Base-by-base conservation (phyloP, 306 rosid species). In the Calophaca sinica region DNA sequence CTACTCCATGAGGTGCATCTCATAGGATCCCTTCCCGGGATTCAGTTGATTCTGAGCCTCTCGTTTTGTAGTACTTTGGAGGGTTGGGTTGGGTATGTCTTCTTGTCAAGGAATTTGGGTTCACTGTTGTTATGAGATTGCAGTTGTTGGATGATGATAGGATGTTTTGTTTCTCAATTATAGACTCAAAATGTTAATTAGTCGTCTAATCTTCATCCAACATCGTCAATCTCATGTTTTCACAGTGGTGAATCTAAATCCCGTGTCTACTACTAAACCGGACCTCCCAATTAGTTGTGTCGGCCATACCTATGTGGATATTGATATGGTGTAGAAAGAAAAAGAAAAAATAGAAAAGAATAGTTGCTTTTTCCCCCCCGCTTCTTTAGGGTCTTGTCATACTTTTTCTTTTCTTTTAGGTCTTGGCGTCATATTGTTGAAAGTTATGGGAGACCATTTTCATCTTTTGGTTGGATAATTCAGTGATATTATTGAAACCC, bases 1-100 rank as follows among this genome's bases (percentile, higher is more conserved):
- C 66, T 94, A 90, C 84, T 94, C 98, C 70, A 91, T 88, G 98
- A 83, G 98, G 86, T 94, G 98, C 62, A 90, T 93, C 80, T 93
- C 93, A 5, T 92, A 87, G 36, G 36, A 33, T 28, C 7, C 35
- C 10, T 3, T 5, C 13, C 11, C 0, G 0, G 31, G 51, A 12
- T 42, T 31, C 71, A 48, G 59, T 12, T 31, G n/a, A 1, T 20
- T 20, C 26, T n/a, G n/a, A 28, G 31, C 46, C 8, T 74, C 15
- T 26, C 45, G 39, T 45, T 66, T 15, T 53, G 5, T 20, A 11
- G 9, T 36, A 41, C 46, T 29, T 75, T 29, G 63, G 41, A 7
- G n/a, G n/a, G n/a, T n/a, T n/a, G 39, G 65, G 11, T n/a, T 26
- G 7, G 7, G 33, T 45, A 2, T 32, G 13, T 72, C 42, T 41